These are phyloP conservation scores for Xylaria hypoxylon DNA, from an alignment of 2,329 filamentous ascomycete genomes.

Conservation along the genomic window DNA sequence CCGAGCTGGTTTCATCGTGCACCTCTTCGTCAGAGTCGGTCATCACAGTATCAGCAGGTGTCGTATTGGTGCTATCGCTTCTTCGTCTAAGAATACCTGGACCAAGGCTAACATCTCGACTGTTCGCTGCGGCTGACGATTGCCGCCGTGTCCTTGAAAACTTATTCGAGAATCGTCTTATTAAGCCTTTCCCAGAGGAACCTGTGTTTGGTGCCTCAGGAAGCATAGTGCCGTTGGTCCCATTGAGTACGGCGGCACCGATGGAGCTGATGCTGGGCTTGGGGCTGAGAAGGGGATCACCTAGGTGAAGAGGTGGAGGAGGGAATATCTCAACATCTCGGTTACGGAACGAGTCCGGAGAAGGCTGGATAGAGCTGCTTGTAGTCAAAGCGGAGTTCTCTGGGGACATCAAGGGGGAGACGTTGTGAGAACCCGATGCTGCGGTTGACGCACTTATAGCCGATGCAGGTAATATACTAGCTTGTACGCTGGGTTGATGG, in stretches of 20 bases:
- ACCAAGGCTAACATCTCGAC: conserved; percentile 87
- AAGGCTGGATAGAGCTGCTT: conserved; percentile 73
- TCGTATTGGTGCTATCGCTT: conserved; percentile 87
- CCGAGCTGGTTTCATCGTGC: conserved; percentile 63
- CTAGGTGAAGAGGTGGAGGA: conserved; percentile 72
- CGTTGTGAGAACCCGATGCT: conserved; percentile 63
- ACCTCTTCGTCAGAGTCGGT: conserved; percentile 70
- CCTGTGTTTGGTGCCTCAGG: conserved; percentile 55
- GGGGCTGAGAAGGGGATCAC: conserved; percentile 74
- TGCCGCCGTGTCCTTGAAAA: conserved; percentile 75
- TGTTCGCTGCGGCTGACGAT: conserved; percentile 80
- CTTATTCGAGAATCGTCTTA: conserved; percentile 85
- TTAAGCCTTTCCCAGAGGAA: conserved; percentile 64
- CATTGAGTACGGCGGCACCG: conserved; percentile 66
- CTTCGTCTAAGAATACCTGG: conserved; percentile 87
- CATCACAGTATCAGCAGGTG: conserved; percentile 60
- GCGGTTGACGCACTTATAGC: conserved; percentile 68
- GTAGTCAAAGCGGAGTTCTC: conserved; percentile 62
- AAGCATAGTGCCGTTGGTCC: conserved; percentile 68
- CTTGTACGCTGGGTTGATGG: conserved; percentile 54
- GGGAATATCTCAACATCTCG: conserved; percentile 65
- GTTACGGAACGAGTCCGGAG: conserved; percentile 71
- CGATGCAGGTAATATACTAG: conserved; percentile 61
- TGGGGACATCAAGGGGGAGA: conserved; percentile 69
- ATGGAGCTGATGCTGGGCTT: conserved; percentile 72